A percentile compares a stretch with the other conserved stretches of the same genome.
Evolutionary conservation across 208 protist genomes (phyloP).

Genomic region (Wallacemonas sp.): DNA sequence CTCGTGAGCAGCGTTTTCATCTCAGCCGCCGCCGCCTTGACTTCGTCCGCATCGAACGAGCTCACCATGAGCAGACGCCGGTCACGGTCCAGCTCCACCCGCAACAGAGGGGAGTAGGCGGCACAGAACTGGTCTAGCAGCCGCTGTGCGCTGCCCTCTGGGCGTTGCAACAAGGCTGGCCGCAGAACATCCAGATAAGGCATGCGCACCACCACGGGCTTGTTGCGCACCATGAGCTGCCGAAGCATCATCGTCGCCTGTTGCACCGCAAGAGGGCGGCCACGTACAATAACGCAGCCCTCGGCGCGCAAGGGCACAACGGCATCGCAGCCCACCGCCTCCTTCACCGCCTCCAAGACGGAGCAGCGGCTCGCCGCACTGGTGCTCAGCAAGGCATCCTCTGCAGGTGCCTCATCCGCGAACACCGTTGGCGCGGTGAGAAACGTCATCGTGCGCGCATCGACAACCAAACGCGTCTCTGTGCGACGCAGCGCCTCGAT

Average conservation of each 20-base stretch:
- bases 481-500: conserved; percentile 27
- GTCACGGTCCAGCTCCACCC: conserved; percentile 42
- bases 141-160: neutral
- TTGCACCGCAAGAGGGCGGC: conserved; percentile 20
- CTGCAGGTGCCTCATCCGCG: too few relatives aligned
- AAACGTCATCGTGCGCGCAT: conserved; percentile 16
- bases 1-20: conserved; percentile 17
- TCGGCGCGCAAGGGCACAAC: conserved; percentile 28
- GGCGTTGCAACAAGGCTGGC: conserved; percentile 20
- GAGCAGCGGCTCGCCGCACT: conserved; percentile 18
- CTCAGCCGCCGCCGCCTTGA: conserved; percentile 21
- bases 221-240: conserved; percentile 37
- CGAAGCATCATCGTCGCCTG: conserved; percentile 32
- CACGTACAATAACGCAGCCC: conserved; percentile 40
- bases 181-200: conserved; percentile 29
- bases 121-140: conserved; percentile 27
- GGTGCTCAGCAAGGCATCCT: neutral
- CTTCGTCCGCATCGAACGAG: conserved; percentile 26
- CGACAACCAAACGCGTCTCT: conserved; percentile 31
- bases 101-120: conserved; percentile 25
- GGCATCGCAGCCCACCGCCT: conserved; percentile 33
- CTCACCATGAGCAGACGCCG: conserved; percentile 22
- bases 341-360: conserved; percentile 36
- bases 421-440: conserved; percentile 33
- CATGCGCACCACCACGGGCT: conserved; percentile 17